Conservation (phyloP, 495 filamentous ascomycete genomes). For the Polyplosphaeria fusca region DNA sequence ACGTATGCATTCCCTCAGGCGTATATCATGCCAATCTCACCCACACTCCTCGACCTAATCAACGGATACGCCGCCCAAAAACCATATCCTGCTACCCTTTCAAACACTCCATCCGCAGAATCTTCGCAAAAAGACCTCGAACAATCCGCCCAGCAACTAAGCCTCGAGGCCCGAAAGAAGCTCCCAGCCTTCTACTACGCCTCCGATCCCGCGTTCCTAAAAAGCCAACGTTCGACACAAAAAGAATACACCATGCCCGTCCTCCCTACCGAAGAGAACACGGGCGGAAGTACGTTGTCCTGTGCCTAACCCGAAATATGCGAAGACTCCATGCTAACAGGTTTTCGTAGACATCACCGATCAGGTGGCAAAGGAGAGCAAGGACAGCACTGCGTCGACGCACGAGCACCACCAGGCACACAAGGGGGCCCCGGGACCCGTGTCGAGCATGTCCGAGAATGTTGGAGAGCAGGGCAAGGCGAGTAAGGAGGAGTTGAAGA, state of each 20-base stretch:
- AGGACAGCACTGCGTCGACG: conserved; percentile 33
- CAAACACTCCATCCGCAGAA: too few species aligned
- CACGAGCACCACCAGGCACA: conserved; percentile 34
- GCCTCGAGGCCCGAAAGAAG: not conserved
- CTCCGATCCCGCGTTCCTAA: not conserved
- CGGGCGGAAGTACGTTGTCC: conserved; percentile 30
- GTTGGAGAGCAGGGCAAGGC: conserved; percentile 56
- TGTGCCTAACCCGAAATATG: not conserved
- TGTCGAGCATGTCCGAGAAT: conserved; percentile 42
- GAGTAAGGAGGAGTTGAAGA: conserved; percentile 44
- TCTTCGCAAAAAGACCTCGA: too few species aligned
- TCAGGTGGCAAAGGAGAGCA: conserved; percentile 39
- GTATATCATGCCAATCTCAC: too few species aligned
- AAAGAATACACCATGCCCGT: conserved; percentile 41
- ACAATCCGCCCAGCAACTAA: too few species aligned
- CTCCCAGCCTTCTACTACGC: not conserved
- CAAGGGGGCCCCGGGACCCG: conserved; percentile 40
- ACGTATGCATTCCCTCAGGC: too few species aligned
- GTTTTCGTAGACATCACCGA: conserved; percentile 35
- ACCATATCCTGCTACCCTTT: too few species aligned
- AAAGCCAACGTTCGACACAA: not conserved
- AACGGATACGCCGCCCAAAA: too few species aligned
- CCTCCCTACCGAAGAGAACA: conserved; percentile 44
- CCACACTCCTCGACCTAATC: too few species aligned
- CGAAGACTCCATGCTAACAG: not conserved